A percentile compares a stretch with the other conserved stretches of the same genome.
Evolutionary conservation across 768 basidiomycete species (phyloP).

Genomic region (Boletus reticuloceps): DNA sequence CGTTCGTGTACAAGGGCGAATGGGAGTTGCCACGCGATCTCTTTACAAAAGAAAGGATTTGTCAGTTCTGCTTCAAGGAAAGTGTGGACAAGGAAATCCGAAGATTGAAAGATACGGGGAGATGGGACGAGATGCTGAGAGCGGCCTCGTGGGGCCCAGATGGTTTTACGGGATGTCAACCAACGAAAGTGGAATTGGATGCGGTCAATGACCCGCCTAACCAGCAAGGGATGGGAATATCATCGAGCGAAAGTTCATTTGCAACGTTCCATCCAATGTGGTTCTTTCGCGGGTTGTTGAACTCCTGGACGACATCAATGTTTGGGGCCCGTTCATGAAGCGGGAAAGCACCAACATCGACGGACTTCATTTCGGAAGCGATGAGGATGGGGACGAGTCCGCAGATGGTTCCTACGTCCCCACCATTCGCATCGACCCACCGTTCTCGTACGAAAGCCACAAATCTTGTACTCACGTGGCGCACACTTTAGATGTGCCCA

Average conservation of each 20-base stretch:
- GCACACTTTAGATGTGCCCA: fast-evolving
- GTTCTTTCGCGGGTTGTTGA: neutral
- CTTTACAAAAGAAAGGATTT: slow-evolving; percentile 35
- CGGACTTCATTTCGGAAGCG: neutral
- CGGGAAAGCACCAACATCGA: neutral
- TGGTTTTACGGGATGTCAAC: neutral
- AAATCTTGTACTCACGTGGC: slow-evolving; percentile 3
- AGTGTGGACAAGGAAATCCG: slow-evolving; percentile 24
- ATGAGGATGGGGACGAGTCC: neutral
- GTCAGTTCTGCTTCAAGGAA: slow-evolving; percentile 37
- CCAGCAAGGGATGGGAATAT: slow-evolving; percentile 5
- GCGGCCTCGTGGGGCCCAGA: slow-evolving; percentile 8
- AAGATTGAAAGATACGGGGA: slow-evolving; percentile 21
- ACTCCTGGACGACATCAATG: neutral
- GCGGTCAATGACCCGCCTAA: neutral
- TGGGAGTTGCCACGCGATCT: slow-evolving; percentile 49
- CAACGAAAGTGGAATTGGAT: neutral
- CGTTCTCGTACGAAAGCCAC: slow-evolving; percentile 8
- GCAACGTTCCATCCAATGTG: neutral
- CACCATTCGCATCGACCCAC: slow-evolving; percentile 15
- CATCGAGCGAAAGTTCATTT: slow-evolving; percentile 19
- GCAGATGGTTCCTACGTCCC: neutral
- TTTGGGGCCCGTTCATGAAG: slow-evolving; percentile 2
- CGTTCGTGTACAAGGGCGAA: slow-evolving; percentile 47
- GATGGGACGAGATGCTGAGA: slow-evolving; percentile 19